Evolutionary conservation across 352 stramenopile species (phyloP), one percentile per base, ranked within the genome.

Genomic region (Pythium scleroteichum): DNA sequence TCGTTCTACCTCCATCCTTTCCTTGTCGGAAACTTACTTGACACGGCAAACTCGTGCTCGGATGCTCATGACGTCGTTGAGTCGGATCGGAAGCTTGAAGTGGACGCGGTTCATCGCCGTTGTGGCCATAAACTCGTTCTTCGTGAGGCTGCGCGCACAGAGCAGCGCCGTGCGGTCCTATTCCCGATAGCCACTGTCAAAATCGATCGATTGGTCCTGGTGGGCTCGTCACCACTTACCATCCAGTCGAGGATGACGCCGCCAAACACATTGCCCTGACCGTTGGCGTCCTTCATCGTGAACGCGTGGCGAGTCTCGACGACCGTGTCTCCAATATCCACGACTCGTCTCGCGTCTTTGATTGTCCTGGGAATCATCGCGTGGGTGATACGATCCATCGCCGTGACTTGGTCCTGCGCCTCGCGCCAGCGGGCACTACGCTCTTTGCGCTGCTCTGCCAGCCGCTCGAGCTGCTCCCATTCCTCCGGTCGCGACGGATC

Each of bases 31-130:
- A n/a, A 48, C 54, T 13, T 46, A 92, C 82, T 26, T 82, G 83
- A 52, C 76, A 62, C 57, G 86, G 53, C 57, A 92, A 69, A 78
- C 88, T 63, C 49, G 85, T 67, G 58, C 80, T 68, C 80, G 69
- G 44, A 94, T 90, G 72, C 85, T 92, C 62, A 91, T 81, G 45
- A 92, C 85, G 70, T 94, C 86, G 71, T 79, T 77, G 6, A 73
- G 49, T 3, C 46, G 66, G 39, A 80, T 80, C 33, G 72, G 72
- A 23, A 80, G 57, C 65, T 84, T 79, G 64, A 94, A 94, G 59
- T 91, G 56, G 23, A 80, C 82, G 41, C 89, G 76, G 56, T 75
- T 88, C 61, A 85, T 85, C 16, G 77, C 82, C 42, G 90, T 78
- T 17, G 84, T 92, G 47, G 88, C 52, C 52, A 59, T 59, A 8